Evolutionary conservation across 805 yeast genomes (phyloP), one percentile per base, ranked within the genome.

Genomic region (Kockiozyma suomiensis): DNA sequence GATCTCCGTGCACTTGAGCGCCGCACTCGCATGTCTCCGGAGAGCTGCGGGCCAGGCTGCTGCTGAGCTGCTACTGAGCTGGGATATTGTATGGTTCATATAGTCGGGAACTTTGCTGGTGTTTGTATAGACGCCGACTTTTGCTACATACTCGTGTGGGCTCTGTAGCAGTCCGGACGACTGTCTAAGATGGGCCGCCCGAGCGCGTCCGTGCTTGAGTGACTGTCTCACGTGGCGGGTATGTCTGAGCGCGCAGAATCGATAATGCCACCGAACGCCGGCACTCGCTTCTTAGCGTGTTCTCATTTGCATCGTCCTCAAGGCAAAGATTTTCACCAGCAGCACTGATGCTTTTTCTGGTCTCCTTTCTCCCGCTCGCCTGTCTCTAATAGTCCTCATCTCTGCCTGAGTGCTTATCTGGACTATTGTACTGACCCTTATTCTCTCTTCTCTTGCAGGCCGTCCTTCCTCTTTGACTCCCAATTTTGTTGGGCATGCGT

Each of bases 181-280:
- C n/a, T 30, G 33, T 30, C 33, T 10, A 30, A 10, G 10, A 10
- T 30, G 10, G 33, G 23, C 50, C 10, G 41, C 35, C 51, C 51
- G 35, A 33, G 51, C 41, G 41, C 35, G 51, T 48, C 51, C 41
- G 51, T 48, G 51, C 51, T 15, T 35, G 41, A 15, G 21, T 17
- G n/a, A 13, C 33, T 17, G 51, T 48, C 35, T 48, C 51, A 48
- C 51, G 51, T 48, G 51, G 51, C 51, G 40, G 51, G 40, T 48
- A 48, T 37, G 40, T 25, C 26, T 10, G 17, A 10, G 51, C n/a
- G n/a, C n/a, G n/a, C n/a, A n/a, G n/a, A n/a, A n/a, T n/a, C n/a
- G n/a, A n/a, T n/a, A n/a, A n/a, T n/a, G n/a, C n/a, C n/a, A n/a
- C n/a, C n/a, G n/a, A n/a, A n/a, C 30, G 21, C 35, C 49, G 49